phyloP scores from a whole-genome alignment of 2,329 filamentous ascomycete genomes.

The Simplicillium sp. region DNA sequence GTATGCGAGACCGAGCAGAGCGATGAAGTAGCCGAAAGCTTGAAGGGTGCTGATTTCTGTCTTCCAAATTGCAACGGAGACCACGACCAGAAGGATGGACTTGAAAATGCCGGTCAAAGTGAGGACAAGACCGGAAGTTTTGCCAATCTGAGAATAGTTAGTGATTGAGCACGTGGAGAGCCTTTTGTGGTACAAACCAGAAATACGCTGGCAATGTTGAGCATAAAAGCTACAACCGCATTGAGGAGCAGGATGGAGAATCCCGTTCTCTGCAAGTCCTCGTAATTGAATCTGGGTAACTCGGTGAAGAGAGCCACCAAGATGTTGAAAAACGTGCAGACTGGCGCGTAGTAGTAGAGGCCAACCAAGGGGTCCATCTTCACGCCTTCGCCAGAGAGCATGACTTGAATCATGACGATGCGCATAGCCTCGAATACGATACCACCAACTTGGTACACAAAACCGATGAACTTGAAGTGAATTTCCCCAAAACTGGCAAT shows the following conservation, averaged over 20 bases:
- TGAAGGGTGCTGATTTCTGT: conserved; percentile 63
- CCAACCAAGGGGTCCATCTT: conserved; percentile 87
- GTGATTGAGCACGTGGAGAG: not conserved
- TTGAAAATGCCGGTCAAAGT: conserved; percentile 81
- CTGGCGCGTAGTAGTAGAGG: conserved; percentile 82
- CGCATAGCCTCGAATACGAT: conserved; percentile 75
- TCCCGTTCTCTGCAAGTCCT: conserved; percentile 57
- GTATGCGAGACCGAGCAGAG: conserved; percentile 40
- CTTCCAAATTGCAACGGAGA: conserved; percentile 69
- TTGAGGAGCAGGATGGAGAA: conserved; percentile 59
- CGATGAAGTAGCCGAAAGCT: conserved; percentile 68
- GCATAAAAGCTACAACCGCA: conserved; percentile 67
- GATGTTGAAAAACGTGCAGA: conserved; percentile 74
- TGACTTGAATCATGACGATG: conserved; percentile 75
- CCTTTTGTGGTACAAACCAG: conserved; percentile 45
- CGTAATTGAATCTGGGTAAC: conserved; percentile 53
- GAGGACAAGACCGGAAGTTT: conserved; percentile 78
- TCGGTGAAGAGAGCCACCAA: conserved; percentile 62
- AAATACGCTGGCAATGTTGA: conserved; percentile 82
- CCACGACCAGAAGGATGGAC: conserved; percentile 71
- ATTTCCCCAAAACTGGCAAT: conserved; percentile 54
- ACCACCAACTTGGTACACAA: conserved; percentile 63
- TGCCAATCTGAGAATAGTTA: conserved; percentile 57
- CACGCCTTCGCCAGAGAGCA: conserved; percentile 65
- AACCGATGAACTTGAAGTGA: conserved; percentile 55